phyloP scores from a whole-genome alignment of 164 flowering plant species.

The Pachysandra terminalis region DNA sequence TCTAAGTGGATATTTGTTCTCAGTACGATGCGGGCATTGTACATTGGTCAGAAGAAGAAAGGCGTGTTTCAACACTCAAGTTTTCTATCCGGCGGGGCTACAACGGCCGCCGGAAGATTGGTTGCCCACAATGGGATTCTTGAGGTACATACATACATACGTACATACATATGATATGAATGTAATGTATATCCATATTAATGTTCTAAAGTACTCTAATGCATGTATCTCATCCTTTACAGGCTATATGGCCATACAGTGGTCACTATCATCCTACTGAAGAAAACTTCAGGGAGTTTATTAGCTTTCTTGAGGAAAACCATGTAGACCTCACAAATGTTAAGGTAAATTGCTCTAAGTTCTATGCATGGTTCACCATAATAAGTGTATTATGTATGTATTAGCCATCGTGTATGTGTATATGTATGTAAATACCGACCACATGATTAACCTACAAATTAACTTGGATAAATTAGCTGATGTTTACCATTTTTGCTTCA shows the following conservation, averaged over 20 bases:
- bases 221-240: constrained; percentile 17
- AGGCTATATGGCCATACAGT: constrained; percentile 59
- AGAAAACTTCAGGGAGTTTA: constrained; percentile 44
- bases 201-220: too few relatives aligned
- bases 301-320: constrained; percentile 42
- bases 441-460: too few relatives aligned
- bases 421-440: too few relatives aligned
- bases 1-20: constrained; percentile 58
- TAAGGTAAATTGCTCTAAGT: constrained; percentile 25
- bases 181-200: too few relatives aligned
- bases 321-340: constrained; percentile 40
- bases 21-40: constrained; percentile 39
- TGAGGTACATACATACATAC: constrained; percentile 33
- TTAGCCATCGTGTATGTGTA: too few relatives aligned
- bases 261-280: constrained; percentile 59
- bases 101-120: constrained; percentile 76
- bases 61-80: constrained; percentile 67
- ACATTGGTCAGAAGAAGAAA: constrained; percentile 45
- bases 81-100: constrained; percentile 69
- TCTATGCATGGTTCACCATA: too few relatives aligned
- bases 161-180: neutral
- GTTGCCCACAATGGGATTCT: constrained; percentile 58
- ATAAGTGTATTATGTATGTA: too few relatives aligned
- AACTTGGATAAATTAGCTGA: neutral
- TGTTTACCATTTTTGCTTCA: constrained; percentile 10